phyloP scores from a whole-genome alignment of 2,329 filamentous ascomycete genomes.

The Xylariaceae sp. region DNA sequence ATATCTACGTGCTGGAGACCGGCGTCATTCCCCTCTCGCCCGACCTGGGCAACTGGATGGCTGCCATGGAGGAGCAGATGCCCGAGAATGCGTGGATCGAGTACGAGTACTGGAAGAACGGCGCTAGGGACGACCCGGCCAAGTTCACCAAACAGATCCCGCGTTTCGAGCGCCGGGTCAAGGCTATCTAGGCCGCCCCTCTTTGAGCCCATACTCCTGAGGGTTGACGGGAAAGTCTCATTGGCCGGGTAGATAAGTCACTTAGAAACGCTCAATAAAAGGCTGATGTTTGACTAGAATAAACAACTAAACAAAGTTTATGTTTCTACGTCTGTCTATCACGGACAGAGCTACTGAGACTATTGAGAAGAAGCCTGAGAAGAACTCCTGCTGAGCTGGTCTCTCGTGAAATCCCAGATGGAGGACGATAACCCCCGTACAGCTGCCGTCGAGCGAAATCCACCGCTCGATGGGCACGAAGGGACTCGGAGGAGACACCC shows the following conservation, averaged over 20 bases:
- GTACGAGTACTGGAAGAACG: conserved; percentile 52
- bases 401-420: too few species aligned
- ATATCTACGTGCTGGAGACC: conserved; percentile 39
- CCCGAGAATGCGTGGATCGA: conserved; percentile 59
- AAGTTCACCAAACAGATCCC: conserved; percentile 32
- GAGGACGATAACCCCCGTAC: too few species aligned
- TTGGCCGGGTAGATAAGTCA: neutral
- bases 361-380: too few species aligned
- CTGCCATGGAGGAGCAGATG: conserved; percentile 57
- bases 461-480: too few species aligned
- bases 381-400: too few species aligned
- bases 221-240: neutral
- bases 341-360: too few species aligned
- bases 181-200: conserved; percentile 14
- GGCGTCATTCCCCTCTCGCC: conserved; percentile 53
- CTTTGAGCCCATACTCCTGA: neutral
- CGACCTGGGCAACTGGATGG: conserved; percentile 49
- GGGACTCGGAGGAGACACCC: too few species aligned
- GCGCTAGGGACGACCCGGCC: conserved; percentile 34
- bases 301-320: too few species aligned
- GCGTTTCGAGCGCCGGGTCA: conserved; percentile 19
- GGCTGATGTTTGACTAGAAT: too few species aligned
- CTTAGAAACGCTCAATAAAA: too few species aligned
- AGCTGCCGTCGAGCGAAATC: too few species aligned
- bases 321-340: too few species aligned